phyloP scores from a whole-genome alignment of 1,284 basidiomycete species.

The Testicularia cyperi region DNA sequence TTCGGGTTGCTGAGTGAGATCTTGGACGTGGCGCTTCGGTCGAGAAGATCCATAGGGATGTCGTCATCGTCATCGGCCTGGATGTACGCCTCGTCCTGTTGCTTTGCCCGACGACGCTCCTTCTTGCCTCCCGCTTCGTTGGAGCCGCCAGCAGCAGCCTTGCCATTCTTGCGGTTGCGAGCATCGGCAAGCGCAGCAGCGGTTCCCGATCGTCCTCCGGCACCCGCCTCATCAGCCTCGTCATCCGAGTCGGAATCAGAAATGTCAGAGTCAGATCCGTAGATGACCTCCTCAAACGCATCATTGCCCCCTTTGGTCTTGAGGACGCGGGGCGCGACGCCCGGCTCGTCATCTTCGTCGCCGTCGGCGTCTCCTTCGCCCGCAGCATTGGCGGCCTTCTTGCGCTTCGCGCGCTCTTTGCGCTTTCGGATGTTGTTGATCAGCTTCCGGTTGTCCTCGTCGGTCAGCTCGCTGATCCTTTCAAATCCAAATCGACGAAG shows the following conservation, averaged over 20 bases:
- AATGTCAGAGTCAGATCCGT: slow-evolving; percentile 54
- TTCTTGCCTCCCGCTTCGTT: slow-evolving; percentile 9
- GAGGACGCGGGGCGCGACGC: slow-evolving; percentile 31
- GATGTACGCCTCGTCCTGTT: slow-evolving; percentile 65
- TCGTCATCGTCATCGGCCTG: slow-evolving; percentile 76
- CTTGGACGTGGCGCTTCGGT: slow-evolving; percentile 64
- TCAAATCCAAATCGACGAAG: slow-evolving; percentile 87
- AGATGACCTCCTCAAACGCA: slow-evolving; percentile 59
- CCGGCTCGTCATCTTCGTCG: slow-evolving; percentile 35
- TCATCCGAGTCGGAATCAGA: slow-evolving; percentile 48
- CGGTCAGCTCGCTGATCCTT: slow-evolving; percentile 68
- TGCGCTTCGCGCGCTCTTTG: slow-evolving; percentile 82
- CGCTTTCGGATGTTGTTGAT: slow-evolving; percentile 86
- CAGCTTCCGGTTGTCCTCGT: slow-evolving; percentile 75
- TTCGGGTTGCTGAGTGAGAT: slow-evolving; percentile 29
- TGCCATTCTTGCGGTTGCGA: slow-evolving; percentile 22
- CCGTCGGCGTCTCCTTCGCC: slow-evolving; percentile 23
- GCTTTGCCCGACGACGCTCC: slow-evolving; percentile 29
- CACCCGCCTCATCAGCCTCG: slow-evolving; percentile 24
- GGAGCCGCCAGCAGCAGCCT: slow-evolving; percentile 1
- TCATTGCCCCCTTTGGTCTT: slow-evolving; percentile 54
- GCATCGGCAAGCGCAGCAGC: slow-evolving; percentile 25
- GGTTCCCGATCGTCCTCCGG: slow-evolving; percentile 19
- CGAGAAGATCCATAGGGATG: slow-evolving; percentile 91
- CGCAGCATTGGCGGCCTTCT: slow-evolving; percentile 57